Evolutionary conservation across 148 eudicot species (phyloP), one percentile per base, ranked within the genome.

Genomic region (Fagopyrum esculentum): DNA sequence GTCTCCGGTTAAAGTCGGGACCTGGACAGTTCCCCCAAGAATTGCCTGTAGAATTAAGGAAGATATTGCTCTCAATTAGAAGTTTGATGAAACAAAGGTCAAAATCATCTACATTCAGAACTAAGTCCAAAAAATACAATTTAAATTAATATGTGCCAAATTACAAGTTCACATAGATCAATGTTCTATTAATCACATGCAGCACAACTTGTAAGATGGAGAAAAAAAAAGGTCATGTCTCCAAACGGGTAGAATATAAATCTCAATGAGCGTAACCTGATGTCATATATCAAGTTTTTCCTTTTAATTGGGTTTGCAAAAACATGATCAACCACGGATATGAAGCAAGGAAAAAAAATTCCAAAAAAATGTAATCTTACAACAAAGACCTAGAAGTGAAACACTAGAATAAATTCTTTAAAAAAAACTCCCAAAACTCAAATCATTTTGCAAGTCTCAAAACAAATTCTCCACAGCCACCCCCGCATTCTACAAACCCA

Each of bases 21-120:
- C 97, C 87, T 89, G 97, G 79, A 94, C 82, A 44, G 97, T 94
- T 50, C 98, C 98, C 52, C 98, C 98, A 83, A 94, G 84, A 54
- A 92, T 86, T 71, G 98, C 98, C 98, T 94, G 89, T 81, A 87
- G 52, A 64, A 49, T 49, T 12, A 66, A 12, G 70, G 15, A 64
- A 40, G 13, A 66, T 40, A 66, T 66, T 66, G 47, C 46, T 43
- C 22, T 12, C 46, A 66, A 5, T 66, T 47, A 66, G 46, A 66
- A 66, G 45, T 66, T 43, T 66, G 19, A 66, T 66, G 9, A 66
- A 43, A 46, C 11, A 13, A 17, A 64, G 9, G 15, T 35, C 17
- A 15, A 35, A 35, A 66, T 12, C 47, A 66, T 13, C 19, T 9
- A 66, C 35, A n/a, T 13, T 43, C 47, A 66, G 46, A 66, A 22